phyloP scores from a whole-genome alignment of 2,329 filamentous ascomycete genomes.

The Chaetomiaceae sp. region DNA sequence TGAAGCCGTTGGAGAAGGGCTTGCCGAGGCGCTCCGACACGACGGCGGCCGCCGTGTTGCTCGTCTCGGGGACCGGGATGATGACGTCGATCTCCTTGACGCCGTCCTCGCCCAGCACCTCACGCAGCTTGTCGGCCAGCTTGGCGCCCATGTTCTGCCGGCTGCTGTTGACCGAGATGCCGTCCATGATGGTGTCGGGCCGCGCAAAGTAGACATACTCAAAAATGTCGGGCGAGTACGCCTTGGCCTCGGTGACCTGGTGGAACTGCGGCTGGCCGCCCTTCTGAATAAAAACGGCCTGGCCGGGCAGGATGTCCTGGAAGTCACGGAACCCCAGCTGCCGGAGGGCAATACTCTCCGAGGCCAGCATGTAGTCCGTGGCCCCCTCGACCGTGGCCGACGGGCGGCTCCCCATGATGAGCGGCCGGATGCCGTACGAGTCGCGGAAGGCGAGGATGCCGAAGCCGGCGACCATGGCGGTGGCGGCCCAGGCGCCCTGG shows the following conservation, averaged over 20 bases:
- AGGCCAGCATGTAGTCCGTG: slow-evolving; percentile 86
- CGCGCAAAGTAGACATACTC: slow-evolving; percentile 86
- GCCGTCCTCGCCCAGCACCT: slow-evolving; percentile 62
- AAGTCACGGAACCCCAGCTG: slow-evolving; percentile 78
- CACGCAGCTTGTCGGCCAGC: slow-evolving; percentile 68
- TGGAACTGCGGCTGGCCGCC: slow-evolving; percentile 68
- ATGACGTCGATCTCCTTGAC: slow-evolving; percentile 77
- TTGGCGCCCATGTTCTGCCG: slow-evolving; percentile 83
- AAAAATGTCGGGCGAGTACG: slow-evolving; percentile 81
- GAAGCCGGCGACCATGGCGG: slow-evolving; percentile 79
- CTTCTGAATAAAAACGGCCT: slow-evolving; percentile 83
- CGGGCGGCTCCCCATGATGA: slow-evolving; percentile 70
- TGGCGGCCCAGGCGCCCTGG: slow-evolving; percentile 76
- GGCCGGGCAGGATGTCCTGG: slow-evolving; percentile 72
- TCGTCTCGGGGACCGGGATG: slow-evolving; percentile 71
- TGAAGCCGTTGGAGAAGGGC: slow-evolving; percentile 75
- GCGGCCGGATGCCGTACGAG: slow-evolving; percentile 74
- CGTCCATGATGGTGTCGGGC: slow-evolving; percentile 78
- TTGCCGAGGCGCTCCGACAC: slow-evolving; percentile 72
- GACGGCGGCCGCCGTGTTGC: slow-evolving; percentile 72
- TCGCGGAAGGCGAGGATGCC: slow-evolving; percentile 77
- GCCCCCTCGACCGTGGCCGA: slow-evolving; percentile 58
- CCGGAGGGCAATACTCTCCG: slow-evolving; percentile 76
- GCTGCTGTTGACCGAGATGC: slow-evolving; percentile 79
- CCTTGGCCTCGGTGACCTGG: slow-evolving; percentile 64